Base-by-base conservation (phyloP, 2,329 filamentous ascomycete species). In the Aspergillus tanneri region DNA sequence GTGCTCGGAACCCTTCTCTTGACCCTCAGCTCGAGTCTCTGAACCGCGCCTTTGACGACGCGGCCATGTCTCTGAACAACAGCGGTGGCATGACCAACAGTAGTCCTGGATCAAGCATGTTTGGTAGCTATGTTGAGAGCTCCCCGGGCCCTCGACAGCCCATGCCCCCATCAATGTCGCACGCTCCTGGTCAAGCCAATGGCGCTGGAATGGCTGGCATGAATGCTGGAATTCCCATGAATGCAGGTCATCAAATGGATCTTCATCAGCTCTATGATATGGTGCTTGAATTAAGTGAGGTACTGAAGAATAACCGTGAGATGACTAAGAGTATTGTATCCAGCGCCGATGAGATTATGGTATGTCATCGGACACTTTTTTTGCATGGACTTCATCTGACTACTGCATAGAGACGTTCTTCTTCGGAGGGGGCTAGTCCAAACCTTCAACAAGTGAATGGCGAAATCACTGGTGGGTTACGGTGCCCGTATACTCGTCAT, bases 171-270 rank as follows among this genome's bases (percentile, higher is more conserved):
- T 58, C 64, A 10, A 56, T 65, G 38, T 53, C 64, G 19, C 64
- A 66, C 42, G 41, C 61, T 14, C 56, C 63, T 16, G 46, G 58
- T 28, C 68, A 71, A 50, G 59, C 63, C 37, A 69, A 71, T 44
- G 69, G 67, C 16, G 61, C 57, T 24, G 62, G 64, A 14, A 66
- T 72, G 59, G 63, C 64, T 22, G 69, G 64, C 7, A 68, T 72
- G 61, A 68, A 65, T 44, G 59, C 60, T 5, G 61, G 58, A 24
- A 63, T 74, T 49, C 67, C 72, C 1, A 70, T 73, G 66, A 74
- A 73, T 50, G 75, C 75, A 7, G 75, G 75, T 9, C 75, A 77
- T 46, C 73, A 77, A 60, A 76, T 77, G 72, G 75, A 78, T 53
- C 63, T 78, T 39, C 74, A 77, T 52, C 72, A 76, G 45, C 64